Evolutionary conservation across 306 rosid species (phyloP).

Genomic region (Mimosa pudica): DNA sequence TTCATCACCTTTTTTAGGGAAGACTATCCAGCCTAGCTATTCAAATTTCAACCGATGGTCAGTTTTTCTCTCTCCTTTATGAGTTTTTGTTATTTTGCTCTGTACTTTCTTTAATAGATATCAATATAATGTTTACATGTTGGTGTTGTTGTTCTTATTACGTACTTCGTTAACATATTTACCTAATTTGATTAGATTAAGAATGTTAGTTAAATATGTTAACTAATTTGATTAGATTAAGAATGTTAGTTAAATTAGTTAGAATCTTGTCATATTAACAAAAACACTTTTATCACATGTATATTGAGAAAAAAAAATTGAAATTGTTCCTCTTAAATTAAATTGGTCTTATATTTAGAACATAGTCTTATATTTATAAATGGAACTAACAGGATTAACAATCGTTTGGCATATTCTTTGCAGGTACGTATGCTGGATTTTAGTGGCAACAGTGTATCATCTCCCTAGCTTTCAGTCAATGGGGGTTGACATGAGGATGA

Average conservation of each 20-base stretch:
- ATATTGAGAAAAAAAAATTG: too few relatives aligned
- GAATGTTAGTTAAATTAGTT: too few relatives aligned
- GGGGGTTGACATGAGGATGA: conserved; percentile 99
- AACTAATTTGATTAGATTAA: too few relatives aligned
- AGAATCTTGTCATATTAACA: too few relatives aligned
- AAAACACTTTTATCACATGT: too few relatives aligned
- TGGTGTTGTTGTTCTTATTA: neutral
- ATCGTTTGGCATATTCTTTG: conserved; percentile 37
- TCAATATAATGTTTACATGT: neutral
- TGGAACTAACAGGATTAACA: conserved; percentile 24
- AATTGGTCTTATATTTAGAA: too few relatives aligned
- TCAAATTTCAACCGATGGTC: conserved; percentile 98
- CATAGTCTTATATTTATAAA: neutral
- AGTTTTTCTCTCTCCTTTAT: conserved; percentile 28
- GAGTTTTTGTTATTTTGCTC: neutral
- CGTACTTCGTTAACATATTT: too few relatives aligned
- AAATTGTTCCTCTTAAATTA: too few relatives aligned
- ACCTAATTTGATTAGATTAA: too few relatives aligned
- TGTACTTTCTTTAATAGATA: conserved; percentile 14
- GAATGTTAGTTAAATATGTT: too few relatives aligned
- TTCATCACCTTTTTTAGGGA: conserved; percentile 94
- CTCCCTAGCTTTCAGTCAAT: conserved; percentile 96
- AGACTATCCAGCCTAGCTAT: conserved; percentile 96
- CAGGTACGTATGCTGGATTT: conserved; percentile 93
- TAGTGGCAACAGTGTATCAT: conserved; percentile 96